phyloP scores from a whole-genome alignment of 2,329 filamentous ascomycete genomes.

The Fusarium sp. region DNA sequence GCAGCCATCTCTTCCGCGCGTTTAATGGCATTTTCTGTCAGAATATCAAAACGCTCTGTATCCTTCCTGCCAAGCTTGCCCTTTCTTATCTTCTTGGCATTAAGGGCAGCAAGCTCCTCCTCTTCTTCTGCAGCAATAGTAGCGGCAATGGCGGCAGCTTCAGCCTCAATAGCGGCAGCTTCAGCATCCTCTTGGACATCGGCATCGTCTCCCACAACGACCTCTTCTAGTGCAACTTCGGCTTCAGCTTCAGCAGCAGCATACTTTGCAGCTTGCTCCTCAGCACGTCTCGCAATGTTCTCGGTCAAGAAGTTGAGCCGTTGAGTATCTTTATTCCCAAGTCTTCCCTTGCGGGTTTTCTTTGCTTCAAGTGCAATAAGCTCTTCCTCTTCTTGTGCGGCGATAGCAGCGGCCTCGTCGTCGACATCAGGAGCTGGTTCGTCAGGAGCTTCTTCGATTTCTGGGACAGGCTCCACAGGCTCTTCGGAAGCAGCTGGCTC shows the following conservation, averaged over 20 bases:
- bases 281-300: slow-evolving; percentile 54
- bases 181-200: slow-evolving; percentile 39
- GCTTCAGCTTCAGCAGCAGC: slow-evolving; percentile 43
- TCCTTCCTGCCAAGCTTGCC: slow-evolving; percentile 45
- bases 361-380: slow-evolving; percentile 60
- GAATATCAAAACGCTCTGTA: slow-evolving; percentile 38
- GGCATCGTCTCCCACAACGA: slow-evolving; percentile 21
- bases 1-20: slow-evolving; percentile 35
- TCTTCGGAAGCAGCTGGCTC: slow-evolving; percentile 10
- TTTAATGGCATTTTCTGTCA: slow-evolving; percentile 32
- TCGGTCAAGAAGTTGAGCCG: slow-evolving; percentile 57
- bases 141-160: slow-evolving; percentile 12
- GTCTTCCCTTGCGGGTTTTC: slow-evolving; percentile 63
- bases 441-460: slow-evolving; percentile 22
- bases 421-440: slow-evolving; percentile 9
- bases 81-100: slow-evolving; percentile 38
- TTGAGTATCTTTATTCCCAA: slow-evolving; percentile 62
- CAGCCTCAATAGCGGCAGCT: slow-evolving; percentile 30
- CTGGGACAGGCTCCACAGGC: slow-evolving; percentile 19
- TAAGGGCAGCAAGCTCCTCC: slow-evolving; percentile 32
- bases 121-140: slow-evolving; percentile 38
- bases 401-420: slow-evolving; percentile 35
- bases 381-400: slow-evolving; percentile 54
- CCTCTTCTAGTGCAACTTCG: neutral
- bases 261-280: slow-evolving; percentile 53